A percentile compares a stretch with the other conserved stretches of the same genome.
Evolutionary conservation across 441 rosid genomes (phyloP).

Genomic region (Adansonia rubrostipa): DNA sequence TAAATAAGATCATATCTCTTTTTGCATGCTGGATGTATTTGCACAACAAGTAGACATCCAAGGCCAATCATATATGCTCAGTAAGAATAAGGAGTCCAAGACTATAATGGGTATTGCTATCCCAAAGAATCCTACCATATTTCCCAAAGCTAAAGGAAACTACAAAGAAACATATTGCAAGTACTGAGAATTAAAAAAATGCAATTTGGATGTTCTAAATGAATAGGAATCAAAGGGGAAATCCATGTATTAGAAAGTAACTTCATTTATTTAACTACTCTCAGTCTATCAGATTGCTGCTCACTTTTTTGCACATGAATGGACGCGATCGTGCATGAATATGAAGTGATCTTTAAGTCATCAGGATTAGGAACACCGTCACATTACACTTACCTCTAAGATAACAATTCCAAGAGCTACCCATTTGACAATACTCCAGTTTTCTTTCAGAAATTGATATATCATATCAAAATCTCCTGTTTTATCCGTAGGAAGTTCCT

Average conservation of each 20-base stretch:
- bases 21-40: background rate
- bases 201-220: conserved; percentile 11
- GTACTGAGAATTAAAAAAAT: background rate
- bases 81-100: background rate
- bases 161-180: conserved; percentile 2
- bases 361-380: background rate
- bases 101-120: background rate
- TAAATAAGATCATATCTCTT: background rate
- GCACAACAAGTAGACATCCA: background rate
- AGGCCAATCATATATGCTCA: background rate
- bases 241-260: background rate
- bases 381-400: conserved; percentile 68
- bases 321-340: background rate
- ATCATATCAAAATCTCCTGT: conserved; percentile 82
- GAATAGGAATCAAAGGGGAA: background rate
- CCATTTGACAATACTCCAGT: conserved; percentile 90
- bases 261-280: background rate
- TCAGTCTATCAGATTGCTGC: conserved; percentile 3
- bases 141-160: background rate
- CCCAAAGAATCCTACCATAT: conserved; percentile 22
- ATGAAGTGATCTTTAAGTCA: background rate
- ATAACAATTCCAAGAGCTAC: conserved; percentile 86
- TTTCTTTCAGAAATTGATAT: conserved; percentile 74
- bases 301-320: background rate
- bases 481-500: conserved; percentile 89